Evolutionary conservation across 2,329 filamentous ascomycete species (phyloP), one percentile per base, ranked within the genome.

Genomic region (Monilinia laxa): DNA sequence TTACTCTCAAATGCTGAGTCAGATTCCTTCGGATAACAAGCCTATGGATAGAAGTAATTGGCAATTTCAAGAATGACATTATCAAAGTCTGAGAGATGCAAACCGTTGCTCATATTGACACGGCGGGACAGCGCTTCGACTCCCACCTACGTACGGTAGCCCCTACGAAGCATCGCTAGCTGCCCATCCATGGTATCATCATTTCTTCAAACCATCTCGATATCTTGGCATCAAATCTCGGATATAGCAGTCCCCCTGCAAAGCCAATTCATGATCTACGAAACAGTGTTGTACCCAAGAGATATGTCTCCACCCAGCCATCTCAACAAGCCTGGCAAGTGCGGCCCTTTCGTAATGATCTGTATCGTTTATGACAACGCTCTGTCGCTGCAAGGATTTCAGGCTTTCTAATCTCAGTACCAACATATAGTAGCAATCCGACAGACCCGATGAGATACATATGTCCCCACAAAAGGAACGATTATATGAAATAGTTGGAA

Each of bases 401-500:
- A 49, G 23, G 28, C 25, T 25, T 35, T 59, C 28, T 42, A 51
- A 60, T 35, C 42, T 49, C 25, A 42, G 42, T 49, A 18, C 49
- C 1, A n/a, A n/a, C 0, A 10, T 49, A n/a, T n/a, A 3, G 9
- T 23, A 10, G 23, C 45, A 35, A 51, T 38, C 58, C 58, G 45
- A 51, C 28, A 4, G 58, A 40, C 45, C 45, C 28, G 45, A 62
- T 1, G 31, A 51, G 7, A 28, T 20, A 60, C 58, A 31, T 40
- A 25, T 51, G 45, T 60, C 38, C 45, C 58, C 58, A 60, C 58
- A 60, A 60, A 52, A 62, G 58, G 58, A 62, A 62, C 58, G 58
- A 62, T 51, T 62, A 62, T 38, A 18, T 40, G 28, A 51, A 35
- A 25, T 35, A 35, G 28, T 38, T 60, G 42, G 28, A 60, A 59